A percentile compares a stretch with the other conserved stretches of the same genome.
These are phyloP conservation scores for Blastobotrys ciferrii DNA, from an alignment of 1,139 yeast genomes.

Conservation along the genomic window DNA sequence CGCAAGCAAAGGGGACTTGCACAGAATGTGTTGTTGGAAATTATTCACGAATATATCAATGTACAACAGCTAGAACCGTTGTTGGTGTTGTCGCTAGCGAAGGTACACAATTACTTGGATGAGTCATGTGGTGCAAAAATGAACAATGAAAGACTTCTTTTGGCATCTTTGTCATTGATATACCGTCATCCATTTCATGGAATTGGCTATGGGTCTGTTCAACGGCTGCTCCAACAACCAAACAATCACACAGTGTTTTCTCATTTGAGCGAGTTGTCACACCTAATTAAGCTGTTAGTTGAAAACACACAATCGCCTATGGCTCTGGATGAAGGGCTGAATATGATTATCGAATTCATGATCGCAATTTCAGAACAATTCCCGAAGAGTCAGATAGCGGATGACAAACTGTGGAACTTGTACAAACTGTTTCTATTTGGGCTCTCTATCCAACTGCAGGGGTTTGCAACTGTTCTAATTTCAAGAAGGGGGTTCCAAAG, in stretches of 20 bases:
- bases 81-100: conserved; percentile 14
- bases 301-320: conserved; percentile 16
- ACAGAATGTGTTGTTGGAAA: conserved; percentile 20
- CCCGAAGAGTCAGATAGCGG: neutral
- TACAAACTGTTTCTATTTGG: conserved; percentile 51
- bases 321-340: conserved; percentile 15
- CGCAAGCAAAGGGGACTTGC: conserved; percentile 10
- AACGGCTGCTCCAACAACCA: neutral
- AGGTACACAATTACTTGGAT: conserved; percentile 13
- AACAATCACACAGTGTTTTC: conserved; percentile 16
- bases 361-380: conserved; percentile 11
- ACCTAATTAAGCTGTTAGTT: conserved; percentile 20
- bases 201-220: conserved; percentile 4
- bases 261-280: conserved; percentile 25
- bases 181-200: conserved; percentile 5
- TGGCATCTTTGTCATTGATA: conserved; percentile 6
- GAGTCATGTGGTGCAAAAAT: conserved; percentile 7
- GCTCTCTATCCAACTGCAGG: conserved; percentile 55
- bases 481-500: conserved; percentile 14
- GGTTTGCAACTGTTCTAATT: conserved; percentile 45
- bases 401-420: conserved; percentile 28
- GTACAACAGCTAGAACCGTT: neutral
- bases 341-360: conserved; percentile 11
- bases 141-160: neutral
- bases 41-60: conserved; percentile 15